phyloP scores from a whole-genome alignment of 169 alveolate species.

The Fabrea salina region DNA sequence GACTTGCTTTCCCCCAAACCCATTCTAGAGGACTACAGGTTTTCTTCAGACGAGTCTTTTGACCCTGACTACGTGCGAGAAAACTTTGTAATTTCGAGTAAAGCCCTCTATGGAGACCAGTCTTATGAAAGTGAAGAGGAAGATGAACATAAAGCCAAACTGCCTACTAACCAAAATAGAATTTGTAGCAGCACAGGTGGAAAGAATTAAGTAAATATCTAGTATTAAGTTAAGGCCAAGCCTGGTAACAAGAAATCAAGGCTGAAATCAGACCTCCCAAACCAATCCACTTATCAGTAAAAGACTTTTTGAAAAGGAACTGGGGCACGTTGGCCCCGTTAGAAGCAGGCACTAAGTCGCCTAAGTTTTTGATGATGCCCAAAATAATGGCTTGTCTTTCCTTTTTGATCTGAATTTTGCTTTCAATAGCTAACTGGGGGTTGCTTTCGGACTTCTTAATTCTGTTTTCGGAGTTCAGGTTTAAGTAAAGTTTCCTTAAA shows the following conservation, averaged over 20 bases:
- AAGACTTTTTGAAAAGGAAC: slow-evolving; percentile 47
- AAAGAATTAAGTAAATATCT: background rate
- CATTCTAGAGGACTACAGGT: no score
- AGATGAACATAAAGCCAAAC: no score
- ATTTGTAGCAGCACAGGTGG: no score
- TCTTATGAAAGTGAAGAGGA: no score
- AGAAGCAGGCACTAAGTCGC: slow-evolving; percentile 43
- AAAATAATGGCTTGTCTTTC: background rate
- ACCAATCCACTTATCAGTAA: slow-evolving; percentile 64
- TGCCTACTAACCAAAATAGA: no score
- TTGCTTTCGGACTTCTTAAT: background rate
- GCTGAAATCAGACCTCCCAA: slow-evolving; percentile 72
- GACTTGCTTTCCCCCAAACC: no score
- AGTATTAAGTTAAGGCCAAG: slow-evolving; percentile 2
- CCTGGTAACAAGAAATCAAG: slow-evolving; percentile 53
- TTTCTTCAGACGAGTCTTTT: background rate
- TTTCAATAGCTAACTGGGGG: background rate
- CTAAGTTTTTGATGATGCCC: slow-evolving; percentile 38
- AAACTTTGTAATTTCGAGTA: background rate
- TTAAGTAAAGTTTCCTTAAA: slow-evolving; percentile 25
- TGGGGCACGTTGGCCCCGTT: slow-evolving; percentile 51
- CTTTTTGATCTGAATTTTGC: background rate
- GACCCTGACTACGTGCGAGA: background rate
- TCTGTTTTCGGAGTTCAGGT: background rate
- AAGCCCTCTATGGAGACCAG: background rate